These are phyloP conservation scores for Exserohilum turcica DNA, from an alignment of 2,329 filamentous ascomycete genomes.

Conservation along the genomic window DNA sequence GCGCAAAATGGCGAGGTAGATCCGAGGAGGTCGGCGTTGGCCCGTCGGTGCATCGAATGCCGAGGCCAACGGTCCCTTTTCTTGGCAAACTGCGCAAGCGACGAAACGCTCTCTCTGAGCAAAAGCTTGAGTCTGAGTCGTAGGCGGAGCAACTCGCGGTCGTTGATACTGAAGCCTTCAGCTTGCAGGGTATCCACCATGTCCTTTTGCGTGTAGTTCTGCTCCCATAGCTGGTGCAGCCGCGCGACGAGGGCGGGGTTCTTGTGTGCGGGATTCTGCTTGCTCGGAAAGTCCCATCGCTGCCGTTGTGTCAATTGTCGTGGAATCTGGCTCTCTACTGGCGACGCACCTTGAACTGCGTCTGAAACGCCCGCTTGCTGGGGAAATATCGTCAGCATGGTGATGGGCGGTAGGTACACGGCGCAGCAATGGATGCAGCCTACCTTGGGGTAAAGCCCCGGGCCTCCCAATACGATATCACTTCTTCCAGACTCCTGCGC, in stretches of 20 bases:
- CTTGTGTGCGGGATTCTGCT: conserved; percentile 73
- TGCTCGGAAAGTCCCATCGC: conserved; percentile 77
- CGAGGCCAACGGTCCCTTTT: conserved; percentile 13
- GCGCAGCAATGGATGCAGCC: conserved; percentile 25
- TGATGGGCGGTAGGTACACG: conserved; percentile 20
- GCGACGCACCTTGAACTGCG: conserved; percentile 64
- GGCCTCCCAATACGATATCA: conserved; percentile 70
- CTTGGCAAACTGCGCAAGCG: conserved; percentile 31
- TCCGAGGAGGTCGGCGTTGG: conserved; percentile 7
- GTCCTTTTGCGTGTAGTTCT: conserved; percentile 71
- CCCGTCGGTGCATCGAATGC: conserved; percentile 25
- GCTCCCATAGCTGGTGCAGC: conserved; percentile 78
- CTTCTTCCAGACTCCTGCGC: conserved; percentile 72
- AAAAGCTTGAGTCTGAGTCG: conserved; percentile 62
- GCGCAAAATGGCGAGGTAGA: conserved; percentile 23
- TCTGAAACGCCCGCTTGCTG: conserved; percentile 77
- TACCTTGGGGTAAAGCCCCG: conserved; percentile 73
- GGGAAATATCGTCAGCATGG: conserved; percentile 16
- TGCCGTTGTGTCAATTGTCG: conserved; percentile 22
- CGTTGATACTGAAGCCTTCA: conserved; percentile 75
- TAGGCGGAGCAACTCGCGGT: conserved; percentile 72
- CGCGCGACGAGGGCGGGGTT: conserved; percentile 69
- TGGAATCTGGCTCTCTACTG: not conserved
- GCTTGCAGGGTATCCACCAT: conserved; percentile 73
- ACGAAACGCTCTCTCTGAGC: conserved; percentile 51